Base-by-base conservation (phyloP, 2,329 filamentous ascomycete genomes). In the Elsinoe arachidis region DNA sequence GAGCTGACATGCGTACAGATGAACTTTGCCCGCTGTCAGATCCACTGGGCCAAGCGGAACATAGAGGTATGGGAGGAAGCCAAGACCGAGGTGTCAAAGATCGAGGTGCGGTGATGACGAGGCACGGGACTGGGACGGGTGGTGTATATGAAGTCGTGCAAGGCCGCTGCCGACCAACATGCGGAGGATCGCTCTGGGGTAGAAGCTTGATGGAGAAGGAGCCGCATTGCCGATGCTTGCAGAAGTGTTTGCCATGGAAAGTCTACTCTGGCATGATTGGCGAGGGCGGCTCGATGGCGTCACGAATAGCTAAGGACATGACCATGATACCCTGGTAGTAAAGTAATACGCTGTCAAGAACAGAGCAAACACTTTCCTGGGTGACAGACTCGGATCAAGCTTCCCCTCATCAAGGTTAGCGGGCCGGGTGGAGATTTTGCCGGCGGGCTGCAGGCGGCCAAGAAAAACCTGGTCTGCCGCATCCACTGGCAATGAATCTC, bases 41-140 rank as follows among this genome's bases (percentile, higher is more conserved):
- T 96, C 60, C 89, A 96, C 70, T 96, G 91, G 91, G 92, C 91
- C 2, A 88, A 86, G 72, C 91, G 92, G 71, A 91, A 87, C 71
- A 83, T 91, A 68, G 89, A 92, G 66, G 90, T 90, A 5, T 96
- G 91, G 91, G 88, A 92, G 66, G 91, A 96, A 69, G 91, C 91
- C 1, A 87, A 85, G 65, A 82, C 82, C 2, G 91, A 96, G 70
- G 88, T 96, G 59, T 82, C 87, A 62, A 95, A 95, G 78, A 96
- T 96, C 71, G 86, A 88, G 60, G 63, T 69, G 37, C 58, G 64
- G 56, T 66, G 49, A 60, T 21, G 43, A 38, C 23, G 41, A 55
- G 37, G 49, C 17, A 39, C 26, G 15, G 26, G 46, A 34, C 14
- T 14, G 46, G 15, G 14, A 34, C 26, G 26, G 46, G 46, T n/a